phyloP scores from a whole-genome alignment of 306 rosid genomes.

The Glycine soja region DNA sequence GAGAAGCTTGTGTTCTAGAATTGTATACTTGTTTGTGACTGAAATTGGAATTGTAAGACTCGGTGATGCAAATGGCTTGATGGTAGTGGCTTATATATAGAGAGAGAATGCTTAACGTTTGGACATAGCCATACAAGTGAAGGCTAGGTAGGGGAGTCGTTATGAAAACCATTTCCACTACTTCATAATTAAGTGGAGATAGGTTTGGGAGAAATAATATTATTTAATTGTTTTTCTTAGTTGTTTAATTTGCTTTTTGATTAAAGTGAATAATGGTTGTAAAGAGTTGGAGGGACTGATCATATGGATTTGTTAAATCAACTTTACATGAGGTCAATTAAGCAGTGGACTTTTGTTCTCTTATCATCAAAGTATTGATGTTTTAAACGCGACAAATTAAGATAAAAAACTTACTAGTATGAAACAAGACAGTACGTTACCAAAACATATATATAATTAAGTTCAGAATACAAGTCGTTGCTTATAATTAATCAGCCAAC shows the following conservation, averaged over 20 bases:
- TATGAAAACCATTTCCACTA: slow-evolving; percentile 52
- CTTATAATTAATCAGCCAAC: slow-evolving; percentile 40
- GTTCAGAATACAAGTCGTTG: background rate
- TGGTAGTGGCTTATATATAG: slow-evolving; percentile 43
- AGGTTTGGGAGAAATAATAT: background rate
- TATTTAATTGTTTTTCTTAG: background rate
- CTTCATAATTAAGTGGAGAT: slow-evolving; percentile 30
- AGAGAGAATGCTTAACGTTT: slow-evolving; percentile 27
- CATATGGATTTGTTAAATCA: slow-evolving; percentile 3
- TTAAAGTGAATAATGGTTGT: background rate
- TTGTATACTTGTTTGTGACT: slow-evolving; percentile 51
- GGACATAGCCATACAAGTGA: background rate
- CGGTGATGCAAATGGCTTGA: slow-evolving; percentile 36
- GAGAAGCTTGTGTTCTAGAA: slow-evolving; percentile 6
- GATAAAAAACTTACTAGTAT: background rate
- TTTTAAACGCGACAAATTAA: background rate
- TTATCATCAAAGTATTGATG: background rate
- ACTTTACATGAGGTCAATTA: slow-evolving; percentile 21
- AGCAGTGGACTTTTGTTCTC: slow-evolving; percentile 10
- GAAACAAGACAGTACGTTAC: too few species aligned
- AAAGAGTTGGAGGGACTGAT: background rate
- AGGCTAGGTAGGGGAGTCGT: slow-evolving; percentile 45
- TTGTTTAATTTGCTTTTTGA: background rate
- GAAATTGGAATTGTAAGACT: background rate
- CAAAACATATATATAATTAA: too few species aligned